Conservation (phyloP, 2,329 filamentous ascomycete genomes). For the Aphanocladium album region DNA sequence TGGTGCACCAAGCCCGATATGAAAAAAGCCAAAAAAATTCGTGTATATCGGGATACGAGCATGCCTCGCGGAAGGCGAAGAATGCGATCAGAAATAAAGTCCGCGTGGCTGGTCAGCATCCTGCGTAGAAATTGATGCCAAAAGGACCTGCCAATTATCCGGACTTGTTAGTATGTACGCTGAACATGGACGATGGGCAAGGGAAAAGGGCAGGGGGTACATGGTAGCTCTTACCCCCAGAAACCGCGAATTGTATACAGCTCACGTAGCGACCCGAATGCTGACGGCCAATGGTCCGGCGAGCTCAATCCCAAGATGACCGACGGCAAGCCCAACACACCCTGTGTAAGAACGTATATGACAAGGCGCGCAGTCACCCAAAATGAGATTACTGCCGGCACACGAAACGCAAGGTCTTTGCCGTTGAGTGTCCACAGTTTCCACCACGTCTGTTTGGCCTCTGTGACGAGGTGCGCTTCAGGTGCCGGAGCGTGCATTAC, state of each 20-base stretch:
- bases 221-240: slow-evolving; percentile 10
- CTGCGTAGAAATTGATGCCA: slow-evolving; percentile 15
- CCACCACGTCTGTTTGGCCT: background rate
- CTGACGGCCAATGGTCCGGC: slow-evolving; percentile 8
- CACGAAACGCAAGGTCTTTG: background rate
- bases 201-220: background rate
- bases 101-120: slow-evolving; percentile 4
- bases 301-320: background rate
- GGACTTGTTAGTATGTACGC: no score
- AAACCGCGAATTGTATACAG: slow-evolving; percentile 12
- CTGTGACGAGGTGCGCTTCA: background rate
- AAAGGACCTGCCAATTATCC: background rate
- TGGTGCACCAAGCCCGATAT: slow-evolving; percentile 9
- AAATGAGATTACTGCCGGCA: background rate
- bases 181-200: background rate
- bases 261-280: background rate
- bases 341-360: background rate
- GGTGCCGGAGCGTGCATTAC: background rate
- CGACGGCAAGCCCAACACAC: background rate
- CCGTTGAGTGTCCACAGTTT: background rate
- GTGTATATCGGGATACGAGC: slow-evolving; percentile 5
- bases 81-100: slow-evolving; percentile 10
- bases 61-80: background rate
- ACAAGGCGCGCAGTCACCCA: background rate
- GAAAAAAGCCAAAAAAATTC: slow-evolving; percentile 11